These are phyloP conservation scores for Somion occarium DNA, from an alignment of 1,284 basidiomycete species.

Conservation along the genomic window DNA sequence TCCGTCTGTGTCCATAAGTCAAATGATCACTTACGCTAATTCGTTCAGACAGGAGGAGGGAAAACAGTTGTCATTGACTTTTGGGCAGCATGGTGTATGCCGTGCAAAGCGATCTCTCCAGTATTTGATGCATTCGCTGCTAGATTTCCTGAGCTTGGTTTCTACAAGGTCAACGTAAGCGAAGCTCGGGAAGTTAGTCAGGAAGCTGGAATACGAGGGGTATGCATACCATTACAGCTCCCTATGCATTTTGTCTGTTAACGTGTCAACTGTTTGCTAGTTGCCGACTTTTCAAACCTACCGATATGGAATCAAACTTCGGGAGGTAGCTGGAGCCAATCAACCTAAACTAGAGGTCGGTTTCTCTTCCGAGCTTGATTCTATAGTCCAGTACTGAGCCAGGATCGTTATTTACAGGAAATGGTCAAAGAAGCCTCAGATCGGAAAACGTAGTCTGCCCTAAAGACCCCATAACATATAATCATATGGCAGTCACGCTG, in stretches of 20 bases:
- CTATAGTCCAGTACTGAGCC: too few relatives aligned
- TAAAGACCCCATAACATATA: too few relatives aligned
- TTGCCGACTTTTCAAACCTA: background rate
- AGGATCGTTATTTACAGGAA: too few relatives aligned
- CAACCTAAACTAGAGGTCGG: background rate
- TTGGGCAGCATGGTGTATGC: slow-evolving; percentile 72
- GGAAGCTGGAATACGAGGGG: slow-evolving; percentile 71
- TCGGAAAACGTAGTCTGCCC: too few relatives aligned
- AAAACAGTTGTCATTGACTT: slow-evolving; percentile 71
- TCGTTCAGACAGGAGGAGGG: slow-evolving; percentile 50
- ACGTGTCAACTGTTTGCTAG: background rate
- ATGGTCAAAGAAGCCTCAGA: too few relatives aligned
- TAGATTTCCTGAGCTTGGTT: slow-evolving; percentile 48
- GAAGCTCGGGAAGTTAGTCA: slow-evolving; percentile 45
- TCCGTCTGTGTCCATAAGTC: background rate
- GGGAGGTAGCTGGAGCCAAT: background rate
- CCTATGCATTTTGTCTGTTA: too few relatives aligned
- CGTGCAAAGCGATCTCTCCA: slow-evolving; percentile 76
- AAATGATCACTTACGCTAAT: too few relatives aligned
- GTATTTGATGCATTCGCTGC: slow-evolving; percentile 70
- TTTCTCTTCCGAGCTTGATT: too few relatives aligned
- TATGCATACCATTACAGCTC: too few relatives aligned
- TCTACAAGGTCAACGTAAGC: slow-evolving; percentile 85
- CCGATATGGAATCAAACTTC: background rate
- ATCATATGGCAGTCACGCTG: too few relatives aligned